Evolutionary conservation across 768 basidiomycete species (phyloP).

Genomic region (Mycena crocata): DNA sequence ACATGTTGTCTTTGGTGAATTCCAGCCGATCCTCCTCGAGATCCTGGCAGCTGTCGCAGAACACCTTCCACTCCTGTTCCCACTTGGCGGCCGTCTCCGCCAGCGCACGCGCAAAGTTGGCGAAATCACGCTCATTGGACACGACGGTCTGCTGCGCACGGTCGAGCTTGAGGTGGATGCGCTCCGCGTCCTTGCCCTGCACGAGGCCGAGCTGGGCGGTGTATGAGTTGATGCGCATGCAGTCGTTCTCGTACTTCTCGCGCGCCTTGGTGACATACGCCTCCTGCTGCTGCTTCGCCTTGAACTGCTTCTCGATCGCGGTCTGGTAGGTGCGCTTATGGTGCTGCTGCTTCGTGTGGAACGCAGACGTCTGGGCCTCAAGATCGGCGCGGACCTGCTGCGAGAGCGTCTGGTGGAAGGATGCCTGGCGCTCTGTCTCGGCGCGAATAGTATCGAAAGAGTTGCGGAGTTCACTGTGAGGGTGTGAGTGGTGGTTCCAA

Average conservation of each 20-base stretch:
- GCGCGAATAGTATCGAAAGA: conserved; percentile 82
- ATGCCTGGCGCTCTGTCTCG: conserved; percentile 88
- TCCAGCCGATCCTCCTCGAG: conserved; percentile 95
- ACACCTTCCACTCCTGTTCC: conserved; percentile 94
- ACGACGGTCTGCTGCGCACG: conserved; percentile 92
- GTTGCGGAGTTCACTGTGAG: conserved; percentile 79
- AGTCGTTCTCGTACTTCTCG: conserved; percentile 94
- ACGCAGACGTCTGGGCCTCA: conserved; percentile 71
- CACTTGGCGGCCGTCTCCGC: conserved; percentile 85
- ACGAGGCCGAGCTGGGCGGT: conserved; percentile 61
- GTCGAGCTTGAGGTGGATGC: conserved; percentile 87
- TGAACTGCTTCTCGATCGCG: conserved; percentile 90
- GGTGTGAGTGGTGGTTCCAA: conserved; percentile 40
- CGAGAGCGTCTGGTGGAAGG: conserved; percentile 78
- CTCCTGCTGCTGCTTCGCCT: conserved; percentile 89
- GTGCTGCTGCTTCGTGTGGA: conserved; percentile 72
- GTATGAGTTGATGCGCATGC: conserved; percentile 43
- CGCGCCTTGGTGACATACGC: conserved; percentile 87
- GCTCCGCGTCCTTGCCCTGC: conserved; percentile 95
- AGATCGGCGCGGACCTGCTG: conserved; percentile 81
- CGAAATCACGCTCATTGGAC: conserved; percentile 91
- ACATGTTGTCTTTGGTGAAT: conserved; percentile 94
- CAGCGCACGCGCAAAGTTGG: conserved; percentile 84
- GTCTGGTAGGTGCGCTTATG: conserved; percentile 81
- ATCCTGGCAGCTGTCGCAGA: conserved; percentile 96